These are phyloP conservation scores for Fusarium sp. DNA, from an alignment of 2,329 filamentous ascomycete species.

Conservation along the genomic window DNA sequence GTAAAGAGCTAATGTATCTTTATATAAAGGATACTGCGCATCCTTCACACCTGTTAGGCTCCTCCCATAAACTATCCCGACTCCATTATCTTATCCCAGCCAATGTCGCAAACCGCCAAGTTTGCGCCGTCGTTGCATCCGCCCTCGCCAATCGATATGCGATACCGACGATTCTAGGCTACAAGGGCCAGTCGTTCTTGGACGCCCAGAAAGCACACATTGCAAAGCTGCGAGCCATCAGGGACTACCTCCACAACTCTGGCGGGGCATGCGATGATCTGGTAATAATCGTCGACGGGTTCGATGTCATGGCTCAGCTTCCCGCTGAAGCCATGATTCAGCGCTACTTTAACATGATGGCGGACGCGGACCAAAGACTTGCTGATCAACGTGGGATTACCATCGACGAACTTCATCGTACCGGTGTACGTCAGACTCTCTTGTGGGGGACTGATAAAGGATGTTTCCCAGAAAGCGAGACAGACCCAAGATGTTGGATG, in stretches of 20 bases:
- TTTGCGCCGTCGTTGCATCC: conserved; percentile 35
- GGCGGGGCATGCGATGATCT: conserved; percentile 27
- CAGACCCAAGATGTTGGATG: conserved; percentile 35
- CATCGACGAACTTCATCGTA: conserved; percentile 26
- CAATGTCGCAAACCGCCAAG: conserved; percentile 10
- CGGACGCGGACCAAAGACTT: conserved; percentile 26
- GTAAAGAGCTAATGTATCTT: not conserved
- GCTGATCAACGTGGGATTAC: conserved; percentile 33
- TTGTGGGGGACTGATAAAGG: conserved; percentile 39
- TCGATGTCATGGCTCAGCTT: conserved; percentile 40
- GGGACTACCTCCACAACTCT: conserved; percentile 24
- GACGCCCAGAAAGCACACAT: conserved; percentile 33
- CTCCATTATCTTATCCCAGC: conserved; percentile 40
- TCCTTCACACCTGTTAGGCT: conserved; percentile 5
- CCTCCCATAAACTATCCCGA: conserved; percentile 3
- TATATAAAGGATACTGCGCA: not conserved
- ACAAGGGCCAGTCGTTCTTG: conserved; percentile 29
- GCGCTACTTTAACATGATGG: conserved; percentile 33
- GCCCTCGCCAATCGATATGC: conserved; percentile 39
- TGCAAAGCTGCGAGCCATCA: conserved; percentile 31
- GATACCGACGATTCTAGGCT: conserved; percentile 33
- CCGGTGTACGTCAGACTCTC: conserved; percentile 32
- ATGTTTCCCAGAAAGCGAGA: conserved; percentile 20
- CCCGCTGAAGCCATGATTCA: conserved; percentile 37
- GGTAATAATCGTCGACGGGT: conserved; percentile 37